Base-by-base conservation (phyloP, 768 basidiomycete species). In the Cystofilobasidium ferigula region DNA sequence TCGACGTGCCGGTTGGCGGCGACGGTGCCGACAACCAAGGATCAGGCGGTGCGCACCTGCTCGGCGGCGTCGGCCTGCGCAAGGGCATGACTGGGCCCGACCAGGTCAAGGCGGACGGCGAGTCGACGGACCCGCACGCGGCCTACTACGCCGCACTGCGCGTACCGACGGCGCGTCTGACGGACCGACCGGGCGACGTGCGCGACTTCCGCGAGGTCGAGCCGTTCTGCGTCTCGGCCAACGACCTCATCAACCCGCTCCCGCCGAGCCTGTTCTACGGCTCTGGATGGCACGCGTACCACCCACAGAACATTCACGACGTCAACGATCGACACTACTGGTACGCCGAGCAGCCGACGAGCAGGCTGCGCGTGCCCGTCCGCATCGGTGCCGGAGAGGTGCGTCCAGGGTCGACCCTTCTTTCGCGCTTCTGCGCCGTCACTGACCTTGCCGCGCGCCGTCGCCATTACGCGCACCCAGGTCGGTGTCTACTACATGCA, bases 191-290 rank as follows among this genome's bases (percentile, higher is more conserved):
- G 4, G 77, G 76, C 65, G 77, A 77, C 63, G 73, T 79, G 32
- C 69, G 74, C 34, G 71, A 76, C 62, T 94, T 87, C 75, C 83
- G 88, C 74, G 95, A 98, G 76, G 83, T 94, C 59, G 81, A 84
- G 43, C 95, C 94, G 9, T 91, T 82, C 78, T 98, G 95, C 76
- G 91, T 89, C 0, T 86, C 86, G 26, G 95, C 95, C n/a, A 94
- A 97, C 76, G 93, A 99, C 75, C 80, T 98, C 60, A 89, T 99
- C 76, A 97, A 98, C 78, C 95, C 95, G 1, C 81, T 98, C 0
- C 94, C 94, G n/a, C 84, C 86, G 0, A 89, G 88, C 35, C 78
- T 97, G 71, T 98, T 98, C 79, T 88, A 86, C 69, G 95, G 92
- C 35, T 86, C 86, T 0, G 95, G 95, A 8, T 99, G 94, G 94